Base-by-base conservation (phyloP, 169 alveolate genomes). In the Cryptosporidium muris region DNA sequence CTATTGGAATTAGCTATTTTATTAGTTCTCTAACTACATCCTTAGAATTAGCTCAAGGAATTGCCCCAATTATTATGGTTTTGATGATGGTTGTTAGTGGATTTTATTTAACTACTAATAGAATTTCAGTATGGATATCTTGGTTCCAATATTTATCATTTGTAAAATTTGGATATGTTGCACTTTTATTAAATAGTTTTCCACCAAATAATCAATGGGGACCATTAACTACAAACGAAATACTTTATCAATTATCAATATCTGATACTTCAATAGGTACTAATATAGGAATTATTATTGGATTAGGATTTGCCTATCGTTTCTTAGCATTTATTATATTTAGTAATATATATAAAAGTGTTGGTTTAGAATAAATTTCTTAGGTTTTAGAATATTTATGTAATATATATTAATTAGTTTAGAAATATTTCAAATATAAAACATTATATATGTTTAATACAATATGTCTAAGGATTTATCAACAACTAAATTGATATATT, bases 171-270 rank as follows among this genome's bases (percentile, higher is more conserved):
- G 51, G 66, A 12, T 66, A 53, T 52, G 51, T 65, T 14, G 81
- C 81, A 5, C 54, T 66, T 34, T 25, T 37, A 11, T 48, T 66
- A 37, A 66, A 66, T 25, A 3, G 66, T 37, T 66, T 66, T 38
- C 81, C 81, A 66, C 54, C 81, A 9, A 54, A 52, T 52, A 37
- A 51, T 0, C 12, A 8, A 2, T 66, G 81, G 81, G 81, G 81
- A n/a, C 81, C 66, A 4, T 38, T 66, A 52, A 12, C 37, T 11
- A 66, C 65, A 1, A 47, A 66, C 42, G 51, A 1, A 14, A 9
- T 66, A 12, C 64, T 66, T 14, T 52, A 14, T 11, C 64, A 53
- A 37, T 53, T 66, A 47, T 66, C 81, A 38, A 66, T 66, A 40
- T 52, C 51, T 9, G 60, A 66, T 11, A 66, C 81, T 11, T 66